Evolutionary conservation across 192 early-diverging fungal species (phyloP), one percentile per base, ranked within the genome.

Genomic region (Coemansia sp.): DNA sequence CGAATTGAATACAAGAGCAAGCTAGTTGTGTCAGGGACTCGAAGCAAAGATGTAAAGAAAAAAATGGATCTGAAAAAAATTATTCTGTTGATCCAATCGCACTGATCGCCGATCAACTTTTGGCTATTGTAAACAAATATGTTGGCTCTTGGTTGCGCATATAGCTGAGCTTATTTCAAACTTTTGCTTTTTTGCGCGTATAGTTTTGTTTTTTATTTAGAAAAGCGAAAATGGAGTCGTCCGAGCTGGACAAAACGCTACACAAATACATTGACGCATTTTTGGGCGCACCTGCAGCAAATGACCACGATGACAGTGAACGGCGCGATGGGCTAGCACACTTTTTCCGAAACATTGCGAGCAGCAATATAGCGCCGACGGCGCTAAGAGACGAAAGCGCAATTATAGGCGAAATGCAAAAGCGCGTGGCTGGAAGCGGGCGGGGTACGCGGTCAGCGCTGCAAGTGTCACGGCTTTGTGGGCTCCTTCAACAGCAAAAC

Each of bases 191-290:
- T 8, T 31, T 31, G 31, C 31, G 31, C 31, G 31, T 31, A 31
- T 31, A 31, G 5, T 42, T 42, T 42, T 42, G 11, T 42, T 14
- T 42, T 15, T 42, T 42, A 11, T n/a, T 42, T 42, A n/a, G 4
- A 42, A 4, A 42, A 11, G 12, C 6, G n/a, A 36, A 34, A 37
- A 65, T 64, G 57, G 51, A 65, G n/a, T 17, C 52, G 37, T 36
- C 66, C 10, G 72, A 68, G 34, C 72, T 81, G 28, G 65, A 75
- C 65, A 50, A 48, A 12, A 61, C 65, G 53, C 78, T 81, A 28
- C 47, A 62, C 62, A 52, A 57, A 22, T 81, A 81, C 63, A 68
- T 68, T 19, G 72, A 74, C 40, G 62, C 78, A n/a, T 81, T 81
- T 52, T 56, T 81, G 17, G 65, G 66, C 3, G 59, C 22, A 8